Base-by-base conservation (phyloP, 78 protist genomes). In the Dictyostelium capitatum region DNA sequence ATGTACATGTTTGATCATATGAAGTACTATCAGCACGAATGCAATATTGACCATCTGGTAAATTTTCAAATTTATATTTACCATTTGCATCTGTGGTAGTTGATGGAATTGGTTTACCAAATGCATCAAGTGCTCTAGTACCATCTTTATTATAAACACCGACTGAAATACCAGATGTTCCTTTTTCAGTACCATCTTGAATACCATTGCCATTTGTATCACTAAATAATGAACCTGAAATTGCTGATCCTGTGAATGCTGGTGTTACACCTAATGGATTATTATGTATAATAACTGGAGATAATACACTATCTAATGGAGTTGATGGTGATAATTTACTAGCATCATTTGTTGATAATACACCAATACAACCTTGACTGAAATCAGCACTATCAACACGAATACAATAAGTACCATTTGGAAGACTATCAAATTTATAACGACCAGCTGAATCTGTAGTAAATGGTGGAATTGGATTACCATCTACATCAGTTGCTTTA, bases 141-240 rank as follows among this genome's bases (percentile, higher is more conserved):
- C 46, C 57, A 20, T 46, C 47, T 51, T n/a, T 43, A 46, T 73
- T 43, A 11, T n/a, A 73, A 7, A 37, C 6, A 3, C 43, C 43
- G 1, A 72, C 51, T 4, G 28, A 17, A 5, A 83, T 48, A 5
- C 20, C 47, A 17, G 62, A 6, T 12, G 74, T n/a, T 73, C 82
- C 82, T 25, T n/a, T 43, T 25, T 83, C 91, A 12, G 28, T 20
- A 2, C 75, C 75, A 83, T 83, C 91, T 73, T 73, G 82, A 46
- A 83, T 41, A 83, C 91, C 91, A 64, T 83, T 83, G 12, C 37
- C 23, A 46, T 83, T 83, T 50, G 30, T 6, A 73, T 83, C 91
- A 25, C 9, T 89, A 53, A 51, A 89, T 37, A 37, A 37, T 37
- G 43, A 2, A 37, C 43, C 43, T 37, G 2, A 1, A 6, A 72